phyloP scores from a whole-genome alignment of 345 rosid species.

The Jatropha curcas region DNA sequence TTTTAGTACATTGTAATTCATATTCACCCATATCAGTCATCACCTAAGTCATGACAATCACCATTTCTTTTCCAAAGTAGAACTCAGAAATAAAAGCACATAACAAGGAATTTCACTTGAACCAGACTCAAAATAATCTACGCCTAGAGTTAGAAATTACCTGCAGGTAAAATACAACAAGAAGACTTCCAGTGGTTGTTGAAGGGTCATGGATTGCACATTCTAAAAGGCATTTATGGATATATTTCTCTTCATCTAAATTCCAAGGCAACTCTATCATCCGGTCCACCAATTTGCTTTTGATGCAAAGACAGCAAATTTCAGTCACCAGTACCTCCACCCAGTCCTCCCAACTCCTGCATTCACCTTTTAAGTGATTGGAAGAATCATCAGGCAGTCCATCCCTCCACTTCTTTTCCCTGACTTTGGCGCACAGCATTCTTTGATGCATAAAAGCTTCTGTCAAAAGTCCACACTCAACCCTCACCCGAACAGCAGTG shows the following conservation, averaged over 20 bases:
- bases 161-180: conserved; percentile 88
- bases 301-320: conserved; percentile 83
- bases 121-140: not conserved
- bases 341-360: conserved; percentile 71
- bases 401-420: conserved; percentile 54
- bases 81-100: not conserved
- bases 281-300: conserved; percentile 79
- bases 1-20: not conserved
- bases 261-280: conserved; percentile 96
- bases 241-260: conserved; percentile 78
- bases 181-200: conserved; percentile 69
- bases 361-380: conserved; percentile 38
- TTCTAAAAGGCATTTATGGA: conserved; percentile 79
- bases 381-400: conserved; percentile 37
- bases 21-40: not conserved
- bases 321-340: conserved; percentile 80
- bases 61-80: not conserved
- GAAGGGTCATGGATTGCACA: conserved; percentile 74
- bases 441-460: conserved; percentile 95
- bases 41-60: not conserved
- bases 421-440: conserved; percentile 64
- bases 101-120: not conserved
- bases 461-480: conserved; percentile 88
- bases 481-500: conserved; percentile 79
- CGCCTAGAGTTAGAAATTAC: conserved; percentile 34